These are phyloP conservation scores for Fragaria vesca DNA, from an alignment of 306 rosid genomes.

Conservation along the genomic window DNA sequence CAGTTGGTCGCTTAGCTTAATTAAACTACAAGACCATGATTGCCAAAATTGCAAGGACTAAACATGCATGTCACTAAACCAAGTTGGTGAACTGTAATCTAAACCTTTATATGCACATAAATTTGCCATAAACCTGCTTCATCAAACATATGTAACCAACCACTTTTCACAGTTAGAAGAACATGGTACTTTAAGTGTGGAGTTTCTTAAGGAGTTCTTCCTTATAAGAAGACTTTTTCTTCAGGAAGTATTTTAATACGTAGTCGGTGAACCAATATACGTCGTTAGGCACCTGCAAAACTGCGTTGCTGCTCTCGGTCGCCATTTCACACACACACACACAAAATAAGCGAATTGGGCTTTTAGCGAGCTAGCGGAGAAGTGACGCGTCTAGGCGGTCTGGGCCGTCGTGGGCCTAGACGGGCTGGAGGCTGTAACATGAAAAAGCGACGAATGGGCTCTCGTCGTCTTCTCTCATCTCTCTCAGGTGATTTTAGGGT, in stretches of 20 bases:
- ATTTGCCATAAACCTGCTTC: constrained; percentile 31
- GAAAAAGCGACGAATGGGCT: too few relatives aligned
- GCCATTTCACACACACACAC: too few relatives aligned
- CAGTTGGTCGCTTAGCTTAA: neutral
- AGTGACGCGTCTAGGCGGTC: too few relatives aligned
- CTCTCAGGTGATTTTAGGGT: too few relatives aligned
- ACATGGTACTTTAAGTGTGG: neutral
- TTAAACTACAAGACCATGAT: neutral
- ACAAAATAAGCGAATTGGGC: too few relatives aligned
- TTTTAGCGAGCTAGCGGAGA: too few relatives aligned
- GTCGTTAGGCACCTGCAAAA: too few relatives aligned
- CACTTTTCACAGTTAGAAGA: neutral
- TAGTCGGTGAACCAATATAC: neutral
- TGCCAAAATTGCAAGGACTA: neutral
- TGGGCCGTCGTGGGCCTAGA: too few relatives aligned
- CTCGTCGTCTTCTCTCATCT: too few relatives aligned
- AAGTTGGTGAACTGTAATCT: constrained; percentile 47
- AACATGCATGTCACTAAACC: neutral
- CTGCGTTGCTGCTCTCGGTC: too few relatives aligned
- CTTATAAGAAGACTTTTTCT: neutral
- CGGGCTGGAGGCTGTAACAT: too few relatives aligned
- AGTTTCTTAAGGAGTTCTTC: neutral
- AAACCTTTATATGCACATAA: constrained; percentile 46
- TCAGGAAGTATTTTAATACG: neutral
- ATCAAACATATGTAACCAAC: neutral